These are phyloP conservation scores for Seiridium cupressi DNA, from an alignment of 2,329 filamentous ascomycete species.

Conservation along the genomic window DNA sequence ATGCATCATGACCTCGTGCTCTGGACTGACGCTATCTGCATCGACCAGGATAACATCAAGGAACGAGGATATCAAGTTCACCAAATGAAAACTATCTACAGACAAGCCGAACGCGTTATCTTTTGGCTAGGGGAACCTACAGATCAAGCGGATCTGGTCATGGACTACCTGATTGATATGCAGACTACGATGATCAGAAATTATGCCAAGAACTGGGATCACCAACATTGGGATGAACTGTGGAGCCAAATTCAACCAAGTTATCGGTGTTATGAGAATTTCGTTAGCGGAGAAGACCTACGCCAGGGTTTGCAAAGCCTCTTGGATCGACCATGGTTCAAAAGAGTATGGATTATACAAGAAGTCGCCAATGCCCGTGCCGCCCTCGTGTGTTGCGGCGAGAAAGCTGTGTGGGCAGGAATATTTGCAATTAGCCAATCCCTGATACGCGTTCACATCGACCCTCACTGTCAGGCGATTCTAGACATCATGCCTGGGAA, in stretches of 20 bases:
- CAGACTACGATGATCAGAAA: background rate
- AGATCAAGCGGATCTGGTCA: background rate
- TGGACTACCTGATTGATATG: background rate
- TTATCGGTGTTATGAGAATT: background rate
- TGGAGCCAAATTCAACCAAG: background rate
- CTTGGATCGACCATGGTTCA: background rate
- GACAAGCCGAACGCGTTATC: slow-evolving; percentile 11
- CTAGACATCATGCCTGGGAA: background rate
- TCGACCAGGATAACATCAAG: slow-evolving; percentile 9
- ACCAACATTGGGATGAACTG: background rate
- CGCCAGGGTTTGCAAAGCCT: background rate
- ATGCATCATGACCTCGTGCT: background rate
- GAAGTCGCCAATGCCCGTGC: slow-evolving; percentile 1
- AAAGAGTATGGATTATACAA: slow-evolving; percentile 1
- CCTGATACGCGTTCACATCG: background rate
- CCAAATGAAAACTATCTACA: slow-evolving; percentile 13
- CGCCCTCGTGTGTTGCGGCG: background rate
- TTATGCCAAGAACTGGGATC: background rate
- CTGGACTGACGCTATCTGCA: slow-evolving; percentile 5
- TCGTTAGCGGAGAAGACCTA: no score
- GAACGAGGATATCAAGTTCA: slow-evolving; percentile 15
- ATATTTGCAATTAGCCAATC: background rate
- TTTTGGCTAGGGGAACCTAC: slow-evolving; percentile 13
- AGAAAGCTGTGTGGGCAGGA: background rate
- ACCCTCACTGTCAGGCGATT: background rate